Evolutionary conservation across 176 grass and related monocot genomes (phyloP), one percentile per base, ranked within the genome.

Genomic region (Zoysia japonica): DNA sequence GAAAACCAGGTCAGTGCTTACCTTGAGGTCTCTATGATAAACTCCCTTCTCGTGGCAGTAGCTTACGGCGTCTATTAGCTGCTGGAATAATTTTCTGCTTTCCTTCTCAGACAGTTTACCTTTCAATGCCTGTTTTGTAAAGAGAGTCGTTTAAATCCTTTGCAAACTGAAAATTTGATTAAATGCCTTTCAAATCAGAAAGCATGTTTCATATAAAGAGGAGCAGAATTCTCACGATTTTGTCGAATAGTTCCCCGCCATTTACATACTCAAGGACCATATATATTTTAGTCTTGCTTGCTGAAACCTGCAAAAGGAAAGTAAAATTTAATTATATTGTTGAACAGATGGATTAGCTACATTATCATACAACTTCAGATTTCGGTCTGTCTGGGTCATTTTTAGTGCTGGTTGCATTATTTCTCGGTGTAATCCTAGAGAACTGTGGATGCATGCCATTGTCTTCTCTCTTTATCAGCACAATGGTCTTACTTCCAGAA

Each of bases 221-320:
- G 52, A 59, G 44, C 0, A 11, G 42, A 78, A 70, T 68, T 53
- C 86, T 95, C 89, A 99, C 92, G 1, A 99, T 99, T 88, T 89
- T 95, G 78, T 89, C 85, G 61, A 94, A 99, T 52, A 99, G 75
- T 47, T 99, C 96, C 42, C 96, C 96, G 45, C 92, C 88, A 20
- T 91, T 95, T 54, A 95, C 96, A 43, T 88, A 90, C 72, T 99
- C 96, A 6, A 99, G 90, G 68, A 99, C 90, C 75, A 95, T 94
- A 70, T 95, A 98, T 85, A 99, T 95, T 74, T 95, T 99, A 17
- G 96, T 95, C 66, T 93, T 94, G 82, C 92, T 99, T 9, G 96
- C 96, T 76, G 85, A 91, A 69, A 99, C 88, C 96, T 99, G 78
- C 74, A 77, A 65, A 50, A 2, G 75, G 57, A 50, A 56, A 72